These are phyloP conservation scores for Penicillium argentinense DNA, from an alignment of 495 filamentous ascomycete genomes.

Conservation along the genomic window DNA sequence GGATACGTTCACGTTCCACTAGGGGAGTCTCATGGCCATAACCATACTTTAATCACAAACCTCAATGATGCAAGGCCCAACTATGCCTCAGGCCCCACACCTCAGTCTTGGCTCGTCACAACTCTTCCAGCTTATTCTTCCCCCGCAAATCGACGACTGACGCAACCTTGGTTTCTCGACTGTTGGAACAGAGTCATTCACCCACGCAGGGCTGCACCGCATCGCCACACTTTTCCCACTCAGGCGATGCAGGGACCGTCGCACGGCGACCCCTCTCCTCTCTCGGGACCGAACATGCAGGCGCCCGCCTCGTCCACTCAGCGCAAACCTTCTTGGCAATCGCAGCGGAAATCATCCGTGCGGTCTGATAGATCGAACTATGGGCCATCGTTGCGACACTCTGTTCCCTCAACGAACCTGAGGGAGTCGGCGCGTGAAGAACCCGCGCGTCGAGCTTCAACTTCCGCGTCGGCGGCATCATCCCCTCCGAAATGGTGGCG, in stretches of 20 bases:
- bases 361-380: conserved; percentile 18
- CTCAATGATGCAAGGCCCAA: neutral
- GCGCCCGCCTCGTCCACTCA: conserved; percentile 25
- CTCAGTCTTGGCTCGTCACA: conserved; percentile 10
- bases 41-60: too few species aligned
- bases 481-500: conserved; percentile 56
- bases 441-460: conserved; percentile 9
- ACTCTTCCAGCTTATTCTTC: conserved; percentile 16
- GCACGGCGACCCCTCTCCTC: conserved; percentile 20
- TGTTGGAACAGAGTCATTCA: neutral
- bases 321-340: conserved; percentile 34
- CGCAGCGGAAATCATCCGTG: conserved; percentile 23
- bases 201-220: neutral
- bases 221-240: neutral
- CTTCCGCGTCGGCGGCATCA: conserved; percentile 12
- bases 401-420: conserved; percentile 8
- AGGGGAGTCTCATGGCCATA: too few species aligned
- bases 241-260: conserved; percentile 21
- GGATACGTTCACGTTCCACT: too few species aligned
- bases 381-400: conserved; percentile 11
- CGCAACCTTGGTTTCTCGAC: neutral
- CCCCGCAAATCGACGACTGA: conserved; percentile 4
- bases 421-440: conserved; percentile 9
- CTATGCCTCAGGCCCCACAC: conserved; percentile 21
- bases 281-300: conserved; percentile 27